phyloP scores from a whole-genome alignment of 208 protist genomes.

The Endotrypanum monterogeii region DNA sequence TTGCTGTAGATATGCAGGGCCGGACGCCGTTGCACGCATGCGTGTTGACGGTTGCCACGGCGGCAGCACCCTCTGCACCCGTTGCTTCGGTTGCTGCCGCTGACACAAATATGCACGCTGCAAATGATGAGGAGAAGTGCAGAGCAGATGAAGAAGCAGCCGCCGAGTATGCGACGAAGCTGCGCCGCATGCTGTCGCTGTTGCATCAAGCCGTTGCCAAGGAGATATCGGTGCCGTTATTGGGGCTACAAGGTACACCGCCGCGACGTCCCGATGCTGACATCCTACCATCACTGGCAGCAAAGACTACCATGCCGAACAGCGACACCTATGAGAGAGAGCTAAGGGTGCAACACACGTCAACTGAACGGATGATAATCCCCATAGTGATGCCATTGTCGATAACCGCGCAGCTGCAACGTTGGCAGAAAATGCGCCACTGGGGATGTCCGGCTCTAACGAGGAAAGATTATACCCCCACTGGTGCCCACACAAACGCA shows the following conservation, averaged over 20 bases:
- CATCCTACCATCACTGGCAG: constrained; percentile 17
- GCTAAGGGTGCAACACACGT: neutral
- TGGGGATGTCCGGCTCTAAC: constrained; percentile 24
- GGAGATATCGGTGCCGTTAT: neutral
- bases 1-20: constrained; percentile 55
- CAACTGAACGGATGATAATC: neutral
- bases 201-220: constrained; percentile 5
- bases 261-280: constrained; percentile 7
- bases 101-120: neutral
- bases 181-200: constrained; percentile 14
- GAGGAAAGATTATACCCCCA: no score
- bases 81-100: neutral
- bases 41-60: constrained; percentile 20
- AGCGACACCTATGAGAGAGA: neutral
- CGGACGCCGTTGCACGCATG: constrained; percentile 58
- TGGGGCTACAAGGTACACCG: constrained; percentile 17
- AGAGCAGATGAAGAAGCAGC: neutral
- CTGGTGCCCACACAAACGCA: no score
- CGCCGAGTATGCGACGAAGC: neutral
- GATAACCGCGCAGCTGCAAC: constrained; percentile 35
- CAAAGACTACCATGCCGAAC: neutral
- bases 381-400: constrained; percentile 24
- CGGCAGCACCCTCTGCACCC: neutral
- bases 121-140: constrained; percentile 4
- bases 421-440: constrained; percentile 31